These are phyloP conservation scores for Logfia minima DNA, from an alignment of 129 eudicot species.

Conservation along the genomic window DNA sequence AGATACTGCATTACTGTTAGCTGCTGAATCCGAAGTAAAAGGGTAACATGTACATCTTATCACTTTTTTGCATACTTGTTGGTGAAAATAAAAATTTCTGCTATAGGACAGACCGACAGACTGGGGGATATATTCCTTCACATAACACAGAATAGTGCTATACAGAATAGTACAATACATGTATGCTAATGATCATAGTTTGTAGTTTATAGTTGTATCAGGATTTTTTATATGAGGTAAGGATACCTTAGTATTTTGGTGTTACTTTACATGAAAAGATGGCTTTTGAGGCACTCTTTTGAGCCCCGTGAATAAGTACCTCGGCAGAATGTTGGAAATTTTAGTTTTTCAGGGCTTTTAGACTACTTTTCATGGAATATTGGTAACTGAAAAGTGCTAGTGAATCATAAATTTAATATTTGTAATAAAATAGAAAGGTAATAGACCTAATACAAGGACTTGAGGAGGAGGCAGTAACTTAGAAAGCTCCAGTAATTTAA, in stretches of 20 bases:
- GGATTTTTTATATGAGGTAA: background rate
- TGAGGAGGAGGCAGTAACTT: background rate
- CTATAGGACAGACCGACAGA: background rate
- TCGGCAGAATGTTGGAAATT: background rate
- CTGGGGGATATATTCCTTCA: background rate
- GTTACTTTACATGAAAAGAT: background rate
- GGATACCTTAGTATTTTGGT: background rate
- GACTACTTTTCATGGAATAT: background rate
- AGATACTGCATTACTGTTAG: conserved; percentile 25
- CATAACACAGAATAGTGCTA: background rate
- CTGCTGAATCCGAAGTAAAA: conserved; percentile 28
- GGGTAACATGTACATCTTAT: conserved; percentile 41
- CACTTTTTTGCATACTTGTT: conserved; percentile 15
- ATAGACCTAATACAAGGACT: background rate
- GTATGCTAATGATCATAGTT: background rate
- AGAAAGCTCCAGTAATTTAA: background rate
- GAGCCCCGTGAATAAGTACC: background rate
- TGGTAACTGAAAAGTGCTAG: background rate
- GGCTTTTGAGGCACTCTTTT: background rate
- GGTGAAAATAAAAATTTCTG: background rate
- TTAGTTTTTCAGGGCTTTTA: background rate
- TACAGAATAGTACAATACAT: background rate
- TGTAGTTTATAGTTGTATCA: background rate
- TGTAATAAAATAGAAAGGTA: background rate
- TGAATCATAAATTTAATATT: background rate